Evolutionary conservation across 257 asterid species (phyloP).

Genomic region (Vinca minor): DNA sequence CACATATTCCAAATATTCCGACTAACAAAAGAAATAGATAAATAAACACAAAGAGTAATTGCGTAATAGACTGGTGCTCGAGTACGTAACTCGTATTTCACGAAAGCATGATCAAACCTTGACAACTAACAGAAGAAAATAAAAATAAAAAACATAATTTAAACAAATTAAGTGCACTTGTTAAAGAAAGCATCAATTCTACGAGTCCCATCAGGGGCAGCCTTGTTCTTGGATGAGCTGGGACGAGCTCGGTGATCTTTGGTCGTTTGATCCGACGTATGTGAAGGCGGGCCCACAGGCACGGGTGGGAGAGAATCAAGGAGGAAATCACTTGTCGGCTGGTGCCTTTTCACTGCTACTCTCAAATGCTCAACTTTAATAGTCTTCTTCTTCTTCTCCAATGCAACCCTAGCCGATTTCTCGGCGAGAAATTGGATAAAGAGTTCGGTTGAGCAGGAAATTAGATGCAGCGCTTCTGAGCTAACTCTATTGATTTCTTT

Average conservation of each 20-base stretch:
- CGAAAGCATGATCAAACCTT: too few species aligned
- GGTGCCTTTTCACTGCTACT: conserved; percentile 69
- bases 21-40: too few species aligned
- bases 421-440: conserved; percentile 72
- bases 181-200: conserved; percentile 69
- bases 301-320: conserved; percentile 72
- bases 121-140: too few species aligned
- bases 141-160: too few species aligned
- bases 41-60: too few species aligned
- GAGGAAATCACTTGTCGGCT: conserved; percentile 74
- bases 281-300: conserved; percentile 58
- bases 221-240: conserved; percentile 31
- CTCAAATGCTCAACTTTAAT: conserved; percentile 50
- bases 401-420: conserved; percentile 54
- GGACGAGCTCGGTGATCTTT: conserved; percentile 30
- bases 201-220: conserved; percentile 47
- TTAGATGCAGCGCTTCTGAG: conserved; percentile 66
- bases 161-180: conserved; percentile 38
- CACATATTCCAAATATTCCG: too few species aligned
- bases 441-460: conserved; percentile 67
- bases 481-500: conserved; percentile 63
- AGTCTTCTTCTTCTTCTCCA: conserved; percentile 69
- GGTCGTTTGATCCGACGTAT: conserved; percentile 21
- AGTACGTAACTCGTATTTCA: too few species aligned
- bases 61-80: too few species aligned